Base-by-base conservation (phyloP, 306 rosid genomes). In the Abrus pulchellus region DNA sequence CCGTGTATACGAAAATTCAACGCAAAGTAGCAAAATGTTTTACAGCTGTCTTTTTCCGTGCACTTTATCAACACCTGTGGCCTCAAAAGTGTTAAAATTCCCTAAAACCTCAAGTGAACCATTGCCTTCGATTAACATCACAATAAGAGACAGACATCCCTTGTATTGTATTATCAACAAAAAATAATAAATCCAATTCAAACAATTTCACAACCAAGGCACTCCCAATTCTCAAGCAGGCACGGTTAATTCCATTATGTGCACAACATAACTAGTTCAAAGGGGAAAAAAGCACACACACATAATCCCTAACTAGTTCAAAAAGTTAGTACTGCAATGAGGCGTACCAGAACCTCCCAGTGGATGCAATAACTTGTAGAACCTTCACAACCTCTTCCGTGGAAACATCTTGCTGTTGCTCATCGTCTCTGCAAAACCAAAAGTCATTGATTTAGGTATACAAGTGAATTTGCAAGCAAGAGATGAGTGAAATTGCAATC, bases 351-450 rank as follows among this genome's bases (percentile, higher is more conserved):
- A 80, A 86, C 52, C 8, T 83, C 55, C 87, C 90, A 12, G 85
- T 80, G 71, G 85, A 83, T 3, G 87, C 87, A 86, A 83, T 86
- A 67, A 40, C 87, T 76, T 80, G 75, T 13, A 83, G 77, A 80
- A 80, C 48, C 41, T 43, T 28, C 9, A 52, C 28, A 71, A 86
- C 85, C 45, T 83, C 72, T 45, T 86, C 89, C 10, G 27, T 57
- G 0, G 87, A 72, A 80, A 76, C 75, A 40, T 79, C 74, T 2
- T 62, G 57, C 43, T 80, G 67, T 29, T 38, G 65, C 47, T 83
- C 83, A 44, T 48, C 45, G 2, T 27, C 85, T 57, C 87, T 86
- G 36, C 60, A 49, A 49, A 64, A 72, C 38, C 33, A 20, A 14
- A 27, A 28, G 29, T 1, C 41, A 36, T 12, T 1, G 12, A 3